Evolutionary conservation across 306 rosid genomes (phyloP).

Genomic region (Fagus sylvatica): DNA sequence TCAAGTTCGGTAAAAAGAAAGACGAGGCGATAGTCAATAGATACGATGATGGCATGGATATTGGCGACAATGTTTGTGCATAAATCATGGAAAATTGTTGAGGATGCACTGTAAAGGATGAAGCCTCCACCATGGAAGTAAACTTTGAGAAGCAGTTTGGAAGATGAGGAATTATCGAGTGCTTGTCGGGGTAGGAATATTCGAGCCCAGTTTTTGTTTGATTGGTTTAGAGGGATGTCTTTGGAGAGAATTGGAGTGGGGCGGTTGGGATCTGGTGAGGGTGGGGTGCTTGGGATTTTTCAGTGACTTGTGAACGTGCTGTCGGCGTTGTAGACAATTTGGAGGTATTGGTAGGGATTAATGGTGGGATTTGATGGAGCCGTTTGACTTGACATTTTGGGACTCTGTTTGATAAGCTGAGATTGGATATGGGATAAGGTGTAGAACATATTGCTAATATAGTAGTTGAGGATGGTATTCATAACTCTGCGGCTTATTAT

Average conservation of each 20-base stretch:
- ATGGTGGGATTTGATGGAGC: neutral
- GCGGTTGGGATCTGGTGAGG: slow-evolving; percentile 35
- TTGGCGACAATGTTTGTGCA: no score
- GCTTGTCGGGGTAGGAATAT: slow-evolving; percentile 38
- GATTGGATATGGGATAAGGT: no score
- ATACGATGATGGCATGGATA: no score
- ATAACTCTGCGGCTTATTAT: no score
- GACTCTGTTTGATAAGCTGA: no score
- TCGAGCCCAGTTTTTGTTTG: slow-evolving; percentile 41
- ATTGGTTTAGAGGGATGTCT: slow-evolving; percentile 40
- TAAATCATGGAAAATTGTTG: slow-evolving; percentile 38
- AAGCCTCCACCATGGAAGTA: slow-evolving; percentile 57
- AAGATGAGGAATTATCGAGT: slow-evolving; percentile 11
- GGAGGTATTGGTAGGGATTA: slow-evolving; percentile 41
- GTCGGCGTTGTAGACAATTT: slow-evolving; percentile 34
- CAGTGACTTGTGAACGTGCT: slow-evolving; percentile 40
- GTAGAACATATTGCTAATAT: no score
- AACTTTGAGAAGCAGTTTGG: slow-evolving; percentile 43
- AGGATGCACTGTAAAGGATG: slow-evolving; percentile 16
- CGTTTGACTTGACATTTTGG: neutral
- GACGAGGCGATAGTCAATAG: no score
- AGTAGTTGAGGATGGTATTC: no score
- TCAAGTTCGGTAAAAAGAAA: no score
- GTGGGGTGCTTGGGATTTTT: slow-evolving; percentile 26
- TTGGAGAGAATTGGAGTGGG: slow-evolving; percentile 38